Base-by-base conservation (phyloP, 2,329 filamentous ascomycete species). In the Sporothrix phasma region DNA sequence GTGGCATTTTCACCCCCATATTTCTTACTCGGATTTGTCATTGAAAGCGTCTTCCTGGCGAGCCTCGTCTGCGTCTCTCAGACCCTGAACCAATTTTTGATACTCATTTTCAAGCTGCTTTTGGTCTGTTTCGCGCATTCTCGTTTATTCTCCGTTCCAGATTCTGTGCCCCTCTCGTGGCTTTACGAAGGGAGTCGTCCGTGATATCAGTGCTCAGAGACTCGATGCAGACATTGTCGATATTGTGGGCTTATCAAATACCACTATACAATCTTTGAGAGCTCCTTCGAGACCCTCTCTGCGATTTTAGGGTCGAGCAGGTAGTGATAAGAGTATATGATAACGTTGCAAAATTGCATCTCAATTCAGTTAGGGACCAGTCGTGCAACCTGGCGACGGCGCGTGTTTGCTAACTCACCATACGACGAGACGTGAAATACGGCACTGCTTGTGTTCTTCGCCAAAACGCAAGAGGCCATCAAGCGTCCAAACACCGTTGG, bases 341-440 rank as follows among this genome's bases (percentile, higher is more conserved):
- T 97, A 72, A 99, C 92, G 74, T 99, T 97, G 82, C 94, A 99
- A 73, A 92, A 97, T 71, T 94, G 88, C 93, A 99, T 97, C 88
- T 92, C 2, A 6, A 13, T 10, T 8, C n/a, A 47, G 63, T 37
- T 63, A 39, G 6, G 15, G 43, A 37, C 29, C 17, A 10, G 17
- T 1, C 3, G 7, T 19, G 29, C 8, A 5, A 29, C 5, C 8
- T 8, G 10, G 10, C 11, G 10, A 47, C 17, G 15, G 5, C 22
- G 22, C n/a, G n/a, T n/a, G 5, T 19, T 11, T 11, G 15, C 2
- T 4, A 3, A 70, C 80, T 71, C 76, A 90, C 89, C 94, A 99
- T 99, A 68, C 94, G 86, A 65, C 94, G 84, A 15, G 91, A 90
- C 15, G 93, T 97, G 71, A 99, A 99, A 74, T 99, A 99, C 0